Percentiles rank a stretch among this genome's conserved stretches.
Conservation (phyloP, 441 rosid genomes). For the Raphanus hybrid region DNA sequence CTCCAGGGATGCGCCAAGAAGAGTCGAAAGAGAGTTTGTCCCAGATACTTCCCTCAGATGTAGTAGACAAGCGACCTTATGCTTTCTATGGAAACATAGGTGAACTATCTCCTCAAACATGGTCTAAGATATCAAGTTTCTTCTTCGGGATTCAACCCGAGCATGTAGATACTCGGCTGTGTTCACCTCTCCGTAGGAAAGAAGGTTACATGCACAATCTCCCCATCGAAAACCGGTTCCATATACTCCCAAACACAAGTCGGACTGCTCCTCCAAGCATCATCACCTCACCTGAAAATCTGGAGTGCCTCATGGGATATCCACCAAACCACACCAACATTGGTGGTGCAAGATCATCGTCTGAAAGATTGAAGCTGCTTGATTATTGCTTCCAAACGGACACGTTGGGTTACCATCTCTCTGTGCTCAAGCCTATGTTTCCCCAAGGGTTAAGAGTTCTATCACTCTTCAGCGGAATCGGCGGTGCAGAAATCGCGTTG, state of each 20-base stretch:
- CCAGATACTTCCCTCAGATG: constrained; percentile 50
- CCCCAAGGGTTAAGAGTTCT: constrained; percentile 72
- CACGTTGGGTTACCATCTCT: constrained; percentile 80
- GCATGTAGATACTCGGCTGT: constrained; percentile 61
- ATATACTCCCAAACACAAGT: constrained; percentile 53
- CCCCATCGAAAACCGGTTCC: constrained; percentile 63
- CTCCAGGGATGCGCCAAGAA: constrained; percentile 51
- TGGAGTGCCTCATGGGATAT: constrained; percentile 82
- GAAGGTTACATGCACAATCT: constrained; percentile 95
- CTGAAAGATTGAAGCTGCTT: constrained; percentile 63
- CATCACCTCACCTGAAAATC: constrained; percentile 60
- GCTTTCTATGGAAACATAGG: constrained; percentile 76
- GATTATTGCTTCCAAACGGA: constrained; percentile 80
- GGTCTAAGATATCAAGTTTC: constrained; percentile 78
- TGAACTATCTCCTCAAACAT: constrained; percentile 48
- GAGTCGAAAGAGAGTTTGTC: constrained; percentile 42
- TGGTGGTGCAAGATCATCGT: constrained; percentile 47
- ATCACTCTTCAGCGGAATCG: constrained; percentile 78
- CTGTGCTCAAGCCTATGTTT: constrained; percentile 67
- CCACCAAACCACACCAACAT: constrained; percentile 68
- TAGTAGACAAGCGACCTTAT: constrained; percentile 62
- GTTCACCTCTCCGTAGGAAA: constrained; percentile 67
- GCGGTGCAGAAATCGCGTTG: constrained; percentile 77
- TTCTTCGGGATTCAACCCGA: constrained; percentile 72
- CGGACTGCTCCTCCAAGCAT: constrained; percentile 63